These are phyloP conservation scores for Penicillium flavigenum DNA, from an alignment of 495 filamentous ascomycete species.

Conservation along the genomic window DNA sequence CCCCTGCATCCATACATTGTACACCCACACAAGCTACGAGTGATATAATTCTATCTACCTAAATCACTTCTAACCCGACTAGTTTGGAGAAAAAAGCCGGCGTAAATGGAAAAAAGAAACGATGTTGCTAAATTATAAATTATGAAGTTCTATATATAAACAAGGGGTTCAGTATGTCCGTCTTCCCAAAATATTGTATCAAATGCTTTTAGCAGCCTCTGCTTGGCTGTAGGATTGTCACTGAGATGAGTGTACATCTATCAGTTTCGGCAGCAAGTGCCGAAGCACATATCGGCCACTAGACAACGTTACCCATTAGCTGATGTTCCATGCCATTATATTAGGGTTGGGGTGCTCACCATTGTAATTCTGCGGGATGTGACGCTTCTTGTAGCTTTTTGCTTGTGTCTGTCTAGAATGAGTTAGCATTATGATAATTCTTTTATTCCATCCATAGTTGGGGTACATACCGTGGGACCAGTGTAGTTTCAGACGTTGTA, in stretches of 20 bases:
- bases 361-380: background rate
- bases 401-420: background rate
- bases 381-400: background rate
- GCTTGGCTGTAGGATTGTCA: background rate
- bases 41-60: background rate
- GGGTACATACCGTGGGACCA: conserved; percentile 9
- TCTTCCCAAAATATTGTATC: background rate
- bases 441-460: background rate
- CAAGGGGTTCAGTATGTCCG: background rate
- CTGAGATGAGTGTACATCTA: background rate
- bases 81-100: background rate
- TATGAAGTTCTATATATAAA: background rate
- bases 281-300: conserved; percentile 29
- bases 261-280: conserved; percentile 23
- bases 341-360: background rate
- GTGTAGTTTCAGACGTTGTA: conserved; percentile 15
- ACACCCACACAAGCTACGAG: background rate
- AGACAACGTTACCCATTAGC: conserved; percentile 1
- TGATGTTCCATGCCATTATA: background rate
- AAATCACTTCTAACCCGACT: too few species aligned
- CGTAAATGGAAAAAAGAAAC: background rate
- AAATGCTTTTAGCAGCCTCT: background rate
- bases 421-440: background rate
- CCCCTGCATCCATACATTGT: too few species aligned
- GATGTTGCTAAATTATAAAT: background rate